Base-by-base conservation (phyloP, 2,329 filamentous ascomycete species). In the Pseudogymnoascus verrucosus region DNA sequence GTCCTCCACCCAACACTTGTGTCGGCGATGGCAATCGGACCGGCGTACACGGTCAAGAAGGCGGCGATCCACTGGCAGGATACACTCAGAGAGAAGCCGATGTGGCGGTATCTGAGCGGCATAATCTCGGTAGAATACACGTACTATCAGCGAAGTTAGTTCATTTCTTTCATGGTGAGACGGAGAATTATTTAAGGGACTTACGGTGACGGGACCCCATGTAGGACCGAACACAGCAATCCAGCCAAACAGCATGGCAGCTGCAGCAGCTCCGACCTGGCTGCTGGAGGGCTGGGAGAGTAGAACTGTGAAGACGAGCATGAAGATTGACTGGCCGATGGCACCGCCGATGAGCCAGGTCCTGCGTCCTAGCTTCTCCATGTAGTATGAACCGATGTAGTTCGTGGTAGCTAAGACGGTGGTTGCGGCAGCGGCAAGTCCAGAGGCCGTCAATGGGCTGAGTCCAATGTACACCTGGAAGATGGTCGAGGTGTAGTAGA, bases 1-100 rank as follows among this genome's bases (percentile, higher is more conserved):
- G 71, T 71, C 65, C 74, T 73, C 73, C 73, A 75, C 8, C 73
- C 74, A 8, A 73, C 67, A 12, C 12, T 57, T 12, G 51, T 34
- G 51, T 68, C 66, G 7, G 67, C 67, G 36, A 74, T 69, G 8
- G 69, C 74, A 42, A 74, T 74, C 3, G 73, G 73, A 1, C 73
- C 73, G 4, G 72, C 74, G 61, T 71, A 75, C 4, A 75, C 74
- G 16, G 74, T 75, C 19, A 75, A 51, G 64, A 74, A 75, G 2
- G 73, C 71, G 65, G 71, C 71, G 40, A 75, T 64, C 74, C 74
- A 75, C 63, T 75, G 72, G 11, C 67, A 70, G 10, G 70, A 72
- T 34, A 71, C 67, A 34, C 68, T 70, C 16, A 73, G 68, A n/a
- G 69, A 70, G 61, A 73, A 69, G 19, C 74, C 74, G 12, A 70